Percentiles rank a stretch among this genome's conserved stretches.
Conservation (phyloP, 108 stramenopile species). For the Skeletonema costatum region DNA sequence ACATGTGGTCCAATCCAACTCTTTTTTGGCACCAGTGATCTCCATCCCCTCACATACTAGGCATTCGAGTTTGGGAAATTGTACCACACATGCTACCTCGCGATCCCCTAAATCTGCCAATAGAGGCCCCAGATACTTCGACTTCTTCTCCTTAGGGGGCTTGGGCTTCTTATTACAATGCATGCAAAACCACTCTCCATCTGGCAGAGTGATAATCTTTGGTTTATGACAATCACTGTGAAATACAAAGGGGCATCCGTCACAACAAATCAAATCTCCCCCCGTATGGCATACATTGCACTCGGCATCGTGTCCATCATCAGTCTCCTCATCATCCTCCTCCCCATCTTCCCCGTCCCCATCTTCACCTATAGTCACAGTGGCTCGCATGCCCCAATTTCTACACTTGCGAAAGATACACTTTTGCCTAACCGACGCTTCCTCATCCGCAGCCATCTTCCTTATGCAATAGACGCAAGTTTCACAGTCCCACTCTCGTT, state of each 20-base stretch:
- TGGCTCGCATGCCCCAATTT: constrained; percentile 16
- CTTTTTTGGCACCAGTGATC: background rate
- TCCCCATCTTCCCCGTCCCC: constrained; percentile 2
- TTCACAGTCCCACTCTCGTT: constrained; percentile 15
- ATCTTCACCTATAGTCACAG: constrained; percentile 4
- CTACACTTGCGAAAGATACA: constrained; percentile 44
- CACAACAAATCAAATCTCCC: constrained; percentile 85
- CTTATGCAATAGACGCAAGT: constrained; percentile 29
- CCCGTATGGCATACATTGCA: constrained; percentile 73
- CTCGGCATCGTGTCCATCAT: constrained; percentile 57
- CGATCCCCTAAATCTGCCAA: constrained; percentile 22
- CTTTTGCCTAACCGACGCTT: constrained; percentile 3
- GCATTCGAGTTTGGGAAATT: constrained; percentile 29
- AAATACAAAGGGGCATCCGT: constrained; percentile 75
- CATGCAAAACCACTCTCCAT: constrained; percentile 84
- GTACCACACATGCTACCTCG: constrained; percentile 10
- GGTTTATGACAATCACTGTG: constrained; percentile 65
- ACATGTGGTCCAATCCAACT: constrained; percentile 17
- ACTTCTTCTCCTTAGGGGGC: background rate
- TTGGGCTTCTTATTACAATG: constrained; percentile 52
- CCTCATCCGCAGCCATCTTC: background rate
- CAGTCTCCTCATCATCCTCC: constrained; percentile 23
- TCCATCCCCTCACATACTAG: constrained; percentile 24
- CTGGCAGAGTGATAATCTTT: constrained; percentile 44
- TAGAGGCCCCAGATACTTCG: constrained; percentile 18